phyloP scores from a whole-genome alignment of 2,329 filamentous ascomycete species.

The Pyrenophora graminea region DNA sequence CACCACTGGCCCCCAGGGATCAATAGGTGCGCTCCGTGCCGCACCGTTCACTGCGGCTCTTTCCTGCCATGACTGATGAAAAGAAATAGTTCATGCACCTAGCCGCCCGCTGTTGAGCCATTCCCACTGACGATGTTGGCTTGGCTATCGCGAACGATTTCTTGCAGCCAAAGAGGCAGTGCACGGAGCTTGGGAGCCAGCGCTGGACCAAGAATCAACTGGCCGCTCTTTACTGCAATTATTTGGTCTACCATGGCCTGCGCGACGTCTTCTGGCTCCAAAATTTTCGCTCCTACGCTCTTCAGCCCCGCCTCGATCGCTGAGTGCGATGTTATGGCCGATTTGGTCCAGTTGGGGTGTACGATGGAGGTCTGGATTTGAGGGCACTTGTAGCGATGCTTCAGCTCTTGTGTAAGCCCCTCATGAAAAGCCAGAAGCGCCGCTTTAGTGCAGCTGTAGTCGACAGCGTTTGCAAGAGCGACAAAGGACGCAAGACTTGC shows the following conservation, averaged over 20 bases:
- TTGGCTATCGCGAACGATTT: slow-evolving; percentile 37
- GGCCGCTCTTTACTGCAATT: slow-evolving; percentile 46
- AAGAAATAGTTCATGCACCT: slow-evolving; percentile 12
- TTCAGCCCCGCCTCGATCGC: slow-evolving; percentile 39
- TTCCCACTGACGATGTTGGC: slow-evolving; percentile 35
- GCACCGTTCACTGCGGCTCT: neutral
- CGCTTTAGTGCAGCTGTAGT: slow-evolving; percentile 44
- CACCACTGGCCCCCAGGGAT: slow-evolving; percentile 8
- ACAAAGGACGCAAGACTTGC: slow-evolving; percentile 43
- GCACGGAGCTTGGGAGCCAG: slow-evolving; percentile 32
- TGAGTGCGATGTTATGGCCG: slow-evolving; percentile 41
- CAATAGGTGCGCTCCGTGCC: slow-evolving; percentile 1
- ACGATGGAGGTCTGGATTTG: slow-evolving; percentile 51
- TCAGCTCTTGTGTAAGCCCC: slow-evolving; percentile 47
- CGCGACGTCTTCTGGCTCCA: slow-evolving; percentile 48
- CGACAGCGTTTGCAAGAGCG: slow-evolving; percentile 37
- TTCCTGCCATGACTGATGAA: neutral
- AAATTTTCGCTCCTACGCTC: slow-evolving; percentile 35
- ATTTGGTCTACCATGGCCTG: slow-evolving; percentile 52
- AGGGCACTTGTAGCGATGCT: slow-evolving; percentile 49
- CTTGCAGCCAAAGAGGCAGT: slow-evolving; percentile 42
- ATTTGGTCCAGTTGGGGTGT: slow-evolving; percentile 50
- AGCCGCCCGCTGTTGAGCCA: slow-evolving; percentile 29
- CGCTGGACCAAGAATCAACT: slow-evolving; percentile 46
- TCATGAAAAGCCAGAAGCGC: slow-evolving; percentile 42